Evolutionary conservation across 2,329 filamentous ascomycete genomes (phyloP).

Genomic region (Pseudogymnoascus sp.): DNA sequence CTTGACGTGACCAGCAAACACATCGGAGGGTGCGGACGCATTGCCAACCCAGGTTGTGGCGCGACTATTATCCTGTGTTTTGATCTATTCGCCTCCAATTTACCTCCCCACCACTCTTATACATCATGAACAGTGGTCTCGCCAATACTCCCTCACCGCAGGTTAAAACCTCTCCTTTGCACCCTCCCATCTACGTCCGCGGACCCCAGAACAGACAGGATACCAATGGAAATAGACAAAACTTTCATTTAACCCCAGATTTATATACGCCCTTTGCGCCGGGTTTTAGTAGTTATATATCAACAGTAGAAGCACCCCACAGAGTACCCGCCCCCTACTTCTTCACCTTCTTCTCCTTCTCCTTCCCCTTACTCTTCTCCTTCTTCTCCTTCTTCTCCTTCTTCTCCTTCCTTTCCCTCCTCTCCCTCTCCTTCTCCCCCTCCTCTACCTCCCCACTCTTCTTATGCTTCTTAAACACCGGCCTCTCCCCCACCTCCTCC

Average conservation of each 20-base stretch:
- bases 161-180: neutral
- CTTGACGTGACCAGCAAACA: too few species aligned
- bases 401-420: too few species aligned
- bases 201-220: neutral
- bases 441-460: constrained; percentile 28
- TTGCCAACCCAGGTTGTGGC: too few species aligned
- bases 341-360: constrained; percentile 4
- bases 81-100: too few species aligned
- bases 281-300: neutral
- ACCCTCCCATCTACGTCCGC: too few species aligned
- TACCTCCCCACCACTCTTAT: neutral
- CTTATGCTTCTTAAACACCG: constrained; percentile 29
- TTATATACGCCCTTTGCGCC: neutral
- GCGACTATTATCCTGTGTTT: too few species aligned
- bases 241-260: neutral
- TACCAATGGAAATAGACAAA: neutral
- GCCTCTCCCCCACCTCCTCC: constrained; percentile 35
- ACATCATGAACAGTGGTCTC: neutral
- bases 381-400: too few species aligned
- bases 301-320: neutral
- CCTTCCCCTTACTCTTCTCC: neutral
- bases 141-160: neutral
- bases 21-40: too few species aligned
- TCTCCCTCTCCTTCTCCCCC: constrained; percentile 31
- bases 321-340: neutral